Evolutionary conservation across 495 filamentous ascomycete genomes (phyloP), one percentile per base, ranked within the genome.

Genomic region (Penicillium cinerascens): DNA sequence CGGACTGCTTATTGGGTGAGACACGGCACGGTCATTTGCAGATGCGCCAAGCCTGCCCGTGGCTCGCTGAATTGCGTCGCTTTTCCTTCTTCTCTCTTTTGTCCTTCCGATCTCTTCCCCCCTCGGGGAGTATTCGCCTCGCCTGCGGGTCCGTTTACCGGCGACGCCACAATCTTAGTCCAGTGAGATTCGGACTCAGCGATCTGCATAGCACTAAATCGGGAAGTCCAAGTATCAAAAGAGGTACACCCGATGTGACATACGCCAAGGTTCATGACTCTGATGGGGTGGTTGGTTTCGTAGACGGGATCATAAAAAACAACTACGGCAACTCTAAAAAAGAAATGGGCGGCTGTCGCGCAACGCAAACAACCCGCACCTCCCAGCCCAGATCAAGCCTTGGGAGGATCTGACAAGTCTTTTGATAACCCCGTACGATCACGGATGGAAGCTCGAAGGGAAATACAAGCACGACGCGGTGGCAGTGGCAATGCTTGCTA

Each of bases 11-110:
- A 64, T 61, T 64, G 61, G 61, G 27, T 42, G 39, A 47, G 27
- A 54, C 55, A 37, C 44, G 46, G 35, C 45, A 46, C 27, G 46
- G 53, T 62, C 59, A 59, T 65, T 65, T 51, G 50, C 48, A 50
- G 48, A 33, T 18, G 51, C 42, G 59, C 59, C 52, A 62, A 65
- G 59, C 16, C 55, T 6, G 11, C 16, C 38, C 18, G 50, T 65
- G 59, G 55, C 59, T 56, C 58, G 41, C 59, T 65, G 55, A 58
- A 41, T 23, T 22, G 55, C 15, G 23, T 27, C 18, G 39, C 25
- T 40, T 49, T 15, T 21, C 40, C 10, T 41, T 49, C 38, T 38
- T 37, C 6, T 33, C 20, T 8, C 41, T 35, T 42, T 23, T 40
- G 20, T 44, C 40, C 48, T 43, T 29, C 51, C 22, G 18, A 25